Conservation (phyloP, 2,329 filamentous ascomycete species). For the Arthroderma sp. region DNA sequence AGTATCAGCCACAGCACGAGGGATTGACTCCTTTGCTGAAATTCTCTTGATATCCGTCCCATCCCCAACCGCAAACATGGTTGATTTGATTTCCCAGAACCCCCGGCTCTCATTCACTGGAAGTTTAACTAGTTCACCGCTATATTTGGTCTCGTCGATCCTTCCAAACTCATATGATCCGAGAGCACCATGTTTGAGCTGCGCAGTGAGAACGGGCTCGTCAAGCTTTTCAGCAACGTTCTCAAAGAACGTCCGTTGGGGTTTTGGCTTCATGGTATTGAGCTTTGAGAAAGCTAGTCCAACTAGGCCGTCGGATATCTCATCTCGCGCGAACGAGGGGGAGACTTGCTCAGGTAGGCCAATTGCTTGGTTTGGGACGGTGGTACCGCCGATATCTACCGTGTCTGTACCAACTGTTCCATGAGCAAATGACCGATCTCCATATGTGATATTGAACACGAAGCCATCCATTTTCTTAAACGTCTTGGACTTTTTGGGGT, state of each 20-base stretch:
- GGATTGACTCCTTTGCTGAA: conserved; percentile 9
- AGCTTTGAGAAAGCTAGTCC: conserved; percentile 47
- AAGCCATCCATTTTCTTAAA: conserved; percentile 38
- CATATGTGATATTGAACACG: conserved; percentile 51
- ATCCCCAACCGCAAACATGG: conserved; percentile 42
- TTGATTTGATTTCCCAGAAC: conserved; percentile 56
- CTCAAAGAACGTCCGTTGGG: conserved; percentile 62
- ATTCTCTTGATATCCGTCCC: conserved; percentile 11
- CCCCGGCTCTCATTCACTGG: conserved; percentile 48
- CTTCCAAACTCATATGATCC: conserved; percentile 63
- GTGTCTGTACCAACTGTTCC: conserved; percentile 55
- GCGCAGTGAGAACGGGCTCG: conserved; percentile 57
- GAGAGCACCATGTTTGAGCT: conserved; percentile 46
- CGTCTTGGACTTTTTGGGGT: conserved; percentile 39
- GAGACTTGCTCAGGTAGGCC: conserved; percentile 53
- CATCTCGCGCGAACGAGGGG: conserved; percentile 37
- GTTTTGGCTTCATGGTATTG: conserved; percentile 49
- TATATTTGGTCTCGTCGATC: conserved; percentile 52
- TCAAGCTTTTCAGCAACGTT: conserved; percentile 50
- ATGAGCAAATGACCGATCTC: conserved; percentile 49
- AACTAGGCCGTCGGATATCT: conserved; percentile 47
- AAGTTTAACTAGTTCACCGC: conserved; percentile 48
- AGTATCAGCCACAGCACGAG: conserved; percentile 51
- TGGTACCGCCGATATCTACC: conserved; percentile 49
- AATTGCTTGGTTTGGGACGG: conserved; percentile 49